These are phyloP conservation scores for Glarea lozoyensis DNA, from an alignment of 495 filamentous ascomycete genomes.

Conservation along the genomic window DNA sequence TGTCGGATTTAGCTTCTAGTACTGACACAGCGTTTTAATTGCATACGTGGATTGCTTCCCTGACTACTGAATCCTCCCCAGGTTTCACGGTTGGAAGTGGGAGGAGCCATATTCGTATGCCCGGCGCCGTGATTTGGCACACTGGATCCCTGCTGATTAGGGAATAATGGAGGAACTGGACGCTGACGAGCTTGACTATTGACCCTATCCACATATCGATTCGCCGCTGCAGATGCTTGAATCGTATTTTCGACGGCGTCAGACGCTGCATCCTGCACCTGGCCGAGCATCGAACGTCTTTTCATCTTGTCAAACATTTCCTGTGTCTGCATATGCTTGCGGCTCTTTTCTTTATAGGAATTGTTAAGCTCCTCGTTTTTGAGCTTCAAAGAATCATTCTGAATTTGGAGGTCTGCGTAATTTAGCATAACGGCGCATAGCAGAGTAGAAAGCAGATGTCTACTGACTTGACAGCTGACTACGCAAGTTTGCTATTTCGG, in stretches of 20 bases:
- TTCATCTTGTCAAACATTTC: conserved; percentile 82
- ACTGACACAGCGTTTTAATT: conserved; percentile 6
- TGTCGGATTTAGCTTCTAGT: conserved; percentile 6
- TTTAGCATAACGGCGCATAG: conserved; percentile 5
- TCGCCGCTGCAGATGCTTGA: conserved; percentile 21
- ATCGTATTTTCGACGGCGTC: conserved; percentile 55
- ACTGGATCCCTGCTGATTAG: conserved; percentile 2
- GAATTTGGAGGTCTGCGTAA: conserved; percentile 58
- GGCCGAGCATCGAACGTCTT: conserved; percentile 56
- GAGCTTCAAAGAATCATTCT: conserved; percentile 57
- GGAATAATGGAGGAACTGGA: conserved; percentile 5
- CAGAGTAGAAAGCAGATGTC: not conserved
- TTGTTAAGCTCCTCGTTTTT: conserved; percentile 71
- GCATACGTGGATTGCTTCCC: conserved; percentile 6
- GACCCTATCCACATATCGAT: conserved; percentile 16
- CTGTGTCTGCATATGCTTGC: conserved; percentile 67
- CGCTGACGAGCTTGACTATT: conserved; percentile 7
- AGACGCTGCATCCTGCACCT: conserved; percentile 61
- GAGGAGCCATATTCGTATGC: too few species aligned
- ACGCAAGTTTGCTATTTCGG: conserved; percentile 61
- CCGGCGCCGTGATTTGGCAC: conserved; percentile 1
- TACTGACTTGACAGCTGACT: conserved; percentile 32
- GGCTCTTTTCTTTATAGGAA: conserved; percentile 62
- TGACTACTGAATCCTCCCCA: conserved; percentile 17
- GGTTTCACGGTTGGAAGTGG: too few species aligned